Evolutionary conservation across 305 asterid species (phyloP).

Genomic region (Solanum hybrid): DNA sequence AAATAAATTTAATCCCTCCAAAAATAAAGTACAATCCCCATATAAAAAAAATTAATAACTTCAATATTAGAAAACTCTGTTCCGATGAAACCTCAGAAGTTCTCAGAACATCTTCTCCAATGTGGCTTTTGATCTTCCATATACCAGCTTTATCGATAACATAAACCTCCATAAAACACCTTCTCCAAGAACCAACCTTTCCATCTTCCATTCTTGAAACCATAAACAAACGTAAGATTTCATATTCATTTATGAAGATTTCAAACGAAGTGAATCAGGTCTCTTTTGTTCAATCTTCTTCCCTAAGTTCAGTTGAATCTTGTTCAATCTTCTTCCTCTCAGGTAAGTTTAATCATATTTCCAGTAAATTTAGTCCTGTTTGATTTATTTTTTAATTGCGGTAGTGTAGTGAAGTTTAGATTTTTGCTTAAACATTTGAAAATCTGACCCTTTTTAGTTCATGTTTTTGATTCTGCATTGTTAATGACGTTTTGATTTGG

Average conservation of each 20-base stretch:
- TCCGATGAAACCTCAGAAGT: background rate
- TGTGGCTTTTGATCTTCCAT: background rate
- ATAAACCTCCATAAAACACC: background rate
- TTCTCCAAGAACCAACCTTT: background rate
- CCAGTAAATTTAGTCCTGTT: background rate
- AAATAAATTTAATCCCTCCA: background rate
- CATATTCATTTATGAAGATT: background rate
- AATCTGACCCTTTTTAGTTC: background rate
- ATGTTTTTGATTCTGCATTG: background rate
- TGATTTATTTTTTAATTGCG: background rate
- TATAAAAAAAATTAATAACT: no score
- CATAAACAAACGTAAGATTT: background rate
- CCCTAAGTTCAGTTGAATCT: background rate
- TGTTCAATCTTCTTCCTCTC: background rate
- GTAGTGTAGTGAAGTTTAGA: background rate
- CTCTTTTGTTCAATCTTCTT: background rate
- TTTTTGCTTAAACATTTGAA: no score
- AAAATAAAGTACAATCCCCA: background rate
- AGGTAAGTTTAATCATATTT: background rate
- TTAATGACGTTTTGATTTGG: background rate
- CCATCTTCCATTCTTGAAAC: background rate
- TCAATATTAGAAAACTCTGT: no score
- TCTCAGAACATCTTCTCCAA: background rate
- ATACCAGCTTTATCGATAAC: background rate
- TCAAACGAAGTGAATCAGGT: background rate